Evolutionary conservation across 129 eudicot genomes (phyloP), one percentile per base, ranked within the genome.

Genomic region (Deinandra increscens): DNA sequence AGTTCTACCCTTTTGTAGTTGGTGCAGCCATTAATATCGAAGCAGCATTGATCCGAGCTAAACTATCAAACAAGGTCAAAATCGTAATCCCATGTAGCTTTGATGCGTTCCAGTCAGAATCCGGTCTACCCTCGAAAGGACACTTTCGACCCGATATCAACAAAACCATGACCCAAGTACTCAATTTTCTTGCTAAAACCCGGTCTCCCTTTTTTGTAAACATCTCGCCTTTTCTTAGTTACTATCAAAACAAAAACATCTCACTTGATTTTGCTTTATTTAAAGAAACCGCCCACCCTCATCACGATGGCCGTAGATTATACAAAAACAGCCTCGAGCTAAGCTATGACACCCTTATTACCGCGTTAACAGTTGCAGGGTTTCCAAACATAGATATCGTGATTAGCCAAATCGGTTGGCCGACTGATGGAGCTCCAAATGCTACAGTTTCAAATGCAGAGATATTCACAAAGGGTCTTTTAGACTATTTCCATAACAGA

Each of bases 401-500:
- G 51, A 65, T 92, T 5, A 80, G 88, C 33, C 87, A 85, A 78
- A 86, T 92, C 18, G 98, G 98, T n/a, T 92, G 98, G 98, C 98
- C 98, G 2, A 88, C 98, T 18, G 96, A 92, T 36, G 98, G 98
- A 49, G 91, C 93, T 38, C 79, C 85, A 55, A 86, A 88, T 55
- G 98, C 98, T 34, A 92, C 93, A 13, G 86, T 82, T 14, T 70
- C 88, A 58, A 81, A 48, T 4, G 96, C 98, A 4, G 74, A 66
- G 61, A 79, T 46, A 38, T 92, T 92, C 81, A 79, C 81, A 55
- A 92, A 84, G 42, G 85, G 86, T 46, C 74, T 92, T 29, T 42
- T 84, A 65, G 70, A 70, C 61, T 86, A 86, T 66, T 72, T 86
- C 41, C 78, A 43, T 7, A 76, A 72, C 49, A 71, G 69, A 51